These are phyloP conservation scores for Aquilaria malaccensis DNA, from an alignment of 345 rosid genomes.

Conservation along the genomic window DNA sequence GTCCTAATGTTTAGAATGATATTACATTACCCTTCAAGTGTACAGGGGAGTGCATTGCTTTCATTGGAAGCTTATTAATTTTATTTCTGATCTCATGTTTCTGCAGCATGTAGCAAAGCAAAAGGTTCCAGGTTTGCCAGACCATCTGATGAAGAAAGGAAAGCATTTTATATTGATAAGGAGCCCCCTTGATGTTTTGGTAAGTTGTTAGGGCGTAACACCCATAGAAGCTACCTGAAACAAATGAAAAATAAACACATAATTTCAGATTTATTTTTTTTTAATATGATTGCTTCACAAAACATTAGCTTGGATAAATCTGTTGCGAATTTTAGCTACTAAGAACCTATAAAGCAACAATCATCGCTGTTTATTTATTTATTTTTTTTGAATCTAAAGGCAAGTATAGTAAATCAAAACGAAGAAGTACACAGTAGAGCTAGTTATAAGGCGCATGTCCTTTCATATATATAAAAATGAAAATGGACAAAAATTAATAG, in stretches of 20 bases:
- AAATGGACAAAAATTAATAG: too few species aligned
- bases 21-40: too few species aligned
- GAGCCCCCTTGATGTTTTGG: slow-evolving; percentile 72
- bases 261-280: neutral
- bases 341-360: too few species aligned
- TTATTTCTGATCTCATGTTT: neutral
- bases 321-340: neutral
- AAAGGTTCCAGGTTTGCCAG: slow-evolving; percentile 48
- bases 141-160: slow-evolving; percentile 66
- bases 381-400: too few species aligned
- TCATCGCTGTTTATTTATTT: too few species aligned
- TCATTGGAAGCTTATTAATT: neutral
- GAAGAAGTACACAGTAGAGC: too few species aligned
- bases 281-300: too few species aligned
- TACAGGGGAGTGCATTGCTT: neutral
- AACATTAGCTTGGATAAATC: neutral
- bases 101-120: slow-evolving; percentile 70
- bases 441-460: too few species aligned
- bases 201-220: slow-evolving; percentile 19
- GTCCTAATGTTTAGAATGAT: too few species aligned
- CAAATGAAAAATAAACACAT: neutral
- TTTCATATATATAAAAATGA: too few species aligned
- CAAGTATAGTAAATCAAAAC: too few species aligned
- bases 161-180: slow-evolving; percentile 75
- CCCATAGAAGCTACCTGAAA: slow-evolving; percentile 2